Conservation (phyloP, 495 filamentous ascomycete species). For the Tuber borchii region DNA sequence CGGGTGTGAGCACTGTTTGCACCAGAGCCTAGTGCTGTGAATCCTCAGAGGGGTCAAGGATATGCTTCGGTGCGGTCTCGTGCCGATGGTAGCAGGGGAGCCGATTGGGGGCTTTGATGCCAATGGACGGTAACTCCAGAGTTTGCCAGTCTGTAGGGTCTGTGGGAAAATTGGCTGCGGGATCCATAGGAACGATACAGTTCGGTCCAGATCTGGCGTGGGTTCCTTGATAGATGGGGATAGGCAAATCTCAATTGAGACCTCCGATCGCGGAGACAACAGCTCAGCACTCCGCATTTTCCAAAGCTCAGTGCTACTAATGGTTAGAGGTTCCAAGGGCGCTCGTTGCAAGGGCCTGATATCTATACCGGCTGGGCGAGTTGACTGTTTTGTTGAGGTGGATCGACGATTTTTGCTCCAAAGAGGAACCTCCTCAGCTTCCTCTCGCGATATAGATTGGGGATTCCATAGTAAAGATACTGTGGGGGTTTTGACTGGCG, state of each 20-base stretch:
- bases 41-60: conserved; percentile 13
- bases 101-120: conserved; percentile 4
- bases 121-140: conserved; percentile 17
- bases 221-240: conserved; percentile 9
- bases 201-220: conserved; percentile 3
- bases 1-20: neutral
- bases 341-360: neutral
- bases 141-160: neutral
- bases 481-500: neutral
- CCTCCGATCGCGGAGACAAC: neutral
- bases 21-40: conserved; percentile 18
- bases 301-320: conserved; percentile 1
- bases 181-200: conserved; percentile 24
- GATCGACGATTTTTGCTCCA: neutral
- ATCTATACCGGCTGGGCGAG: neutral
- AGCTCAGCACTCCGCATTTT: neutral
- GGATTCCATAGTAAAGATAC: neutral
- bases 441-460: neutral
- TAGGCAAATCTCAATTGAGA: conserved; percentile 4
- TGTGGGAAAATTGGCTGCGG: neutral
- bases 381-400: neutral
- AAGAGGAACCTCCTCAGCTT: neutral
- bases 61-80: conserved; percentile 19
- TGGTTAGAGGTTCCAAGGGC: neutral
- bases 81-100: conserved; percentile 8